Base-by-base conservation (phyloP, 2,329 filamentous ascomycete genomes). In the Didymella exigua region DNA sequence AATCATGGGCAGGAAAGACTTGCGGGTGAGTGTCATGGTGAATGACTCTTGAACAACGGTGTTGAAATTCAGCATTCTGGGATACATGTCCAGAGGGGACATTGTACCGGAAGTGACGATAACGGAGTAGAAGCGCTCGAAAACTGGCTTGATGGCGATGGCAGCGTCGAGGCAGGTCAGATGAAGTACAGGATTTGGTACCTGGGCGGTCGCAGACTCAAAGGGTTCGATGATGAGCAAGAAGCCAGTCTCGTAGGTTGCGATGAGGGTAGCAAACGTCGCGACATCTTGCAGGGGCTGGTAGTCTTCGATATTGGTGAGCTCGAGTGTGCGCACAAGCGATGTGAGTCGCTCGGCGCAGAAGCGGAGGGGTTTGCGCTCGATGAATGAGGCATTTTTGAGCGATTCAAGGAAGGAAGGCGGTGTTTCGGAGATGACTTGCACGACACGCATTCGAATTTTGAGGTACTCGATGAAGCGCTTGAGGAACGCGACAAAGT, bases 61-160 rank as follows among this genome's bases (percentile, higher is more conserved):
- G 9, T 84, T 83, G 77, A 99, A 99, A 48, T 91, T 89, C 23
- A 99, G 86, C 93, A 99, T 99, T 71, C 96, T 97, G 0, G 95
- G 96, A 69, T 99, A 99, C 89, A 99, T 99, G 73, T 99, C 96
- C 3, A 99, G 78, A 0, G 95, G 95, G 1, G 95, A 98, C 58
- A 99, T 91, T 1, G 95, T 99, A 60, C 95, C 95, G 0, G 95
- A 98, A 0, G 95, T 99, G 72, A 99, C 98, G 70, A 99, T 96
- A 61, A 99, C 95, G 1, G 95, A 98, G 75, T 91, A 93, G 75
- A 99, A 99, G 46, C 95, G 88, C 56, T 99, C 93, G 70, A 99
- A 97, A 5, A 99, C 93, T 0, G 95, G 95, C 60, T 95, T 96
- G 70, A 99, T 99, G 36, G 96, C 95, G 62, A 99, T 99, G 0